Percentiles rank a stretch among this genome's conserved stretches.
These are phyloP conservation scores for Colletotrichum destructivum DNA, from an alignment of 2,329 filamentous ascomycete genomes.

Conservation along the genomic window DNA sequence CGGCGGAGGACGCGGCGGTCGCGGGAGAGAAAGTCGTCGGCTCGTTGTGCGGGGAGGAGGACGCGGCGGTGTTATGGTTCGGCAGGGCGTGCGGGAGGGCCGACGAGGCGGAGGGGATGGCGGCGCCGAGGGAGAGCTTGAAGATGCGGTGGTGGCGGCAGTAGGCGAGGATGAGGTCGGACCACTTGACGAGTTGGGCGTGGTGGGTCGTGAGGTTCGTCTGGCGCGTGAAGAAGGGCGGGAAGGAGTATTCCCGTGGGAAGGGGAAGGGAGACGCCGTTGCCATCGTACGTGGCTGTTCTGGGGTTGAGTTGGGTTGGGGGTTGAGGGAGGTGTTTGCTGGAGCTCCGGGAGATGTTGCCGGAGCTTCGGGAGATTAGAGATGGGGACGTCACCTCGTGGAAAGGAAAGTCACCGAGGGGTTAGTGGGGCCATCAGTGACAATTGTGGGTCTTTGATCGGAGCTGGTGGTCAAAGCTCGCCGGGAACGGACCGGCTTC, in stretches of 20 bases:
- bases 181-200: conserved; percentile 88
- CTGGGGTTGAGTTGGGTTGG: neutral
- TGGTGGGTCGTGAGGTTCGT: conserved; percentile 80
- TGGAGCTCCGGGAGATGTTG: neutral
- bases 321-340: neutral
- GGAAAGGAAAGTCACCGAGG: neutral
- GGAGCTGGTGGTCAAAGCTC: conserved; percentile 1
- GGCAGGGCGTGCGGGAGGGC: conserved; percentile 49
- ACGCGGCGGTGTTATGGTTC: conserved; percentile 45
- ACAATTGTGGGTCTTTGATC: neutral
- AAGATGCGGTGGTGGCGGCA: conserved; percentile 84
- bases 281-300: conserved; percentile 14
- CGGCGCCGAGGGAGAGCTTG: conserved; percentile 76
- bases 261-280: conserved; percentile 62
- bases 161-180: conserved; percentile 87
- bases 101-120: conserved; percentile 65
- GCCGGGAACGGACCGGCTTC: neutral
- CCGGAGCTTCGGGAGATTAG: neutral
- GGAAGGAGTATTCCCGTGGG: conserved; percentile 80
- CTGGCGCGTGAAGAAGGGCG: conserved; percentile 89
- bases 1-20: conserved; percentile 58
- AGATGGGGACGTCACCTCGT: neutral
- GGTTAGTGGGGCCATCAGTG: neutral
- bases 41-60: conserved; percentile 52
- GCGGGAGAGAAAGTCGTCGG: conserved; percentile 61